phyloP scores from a whole-genome alignment of 768 basidiomycete genomes.

The Sutorius australiensis region DNA sequence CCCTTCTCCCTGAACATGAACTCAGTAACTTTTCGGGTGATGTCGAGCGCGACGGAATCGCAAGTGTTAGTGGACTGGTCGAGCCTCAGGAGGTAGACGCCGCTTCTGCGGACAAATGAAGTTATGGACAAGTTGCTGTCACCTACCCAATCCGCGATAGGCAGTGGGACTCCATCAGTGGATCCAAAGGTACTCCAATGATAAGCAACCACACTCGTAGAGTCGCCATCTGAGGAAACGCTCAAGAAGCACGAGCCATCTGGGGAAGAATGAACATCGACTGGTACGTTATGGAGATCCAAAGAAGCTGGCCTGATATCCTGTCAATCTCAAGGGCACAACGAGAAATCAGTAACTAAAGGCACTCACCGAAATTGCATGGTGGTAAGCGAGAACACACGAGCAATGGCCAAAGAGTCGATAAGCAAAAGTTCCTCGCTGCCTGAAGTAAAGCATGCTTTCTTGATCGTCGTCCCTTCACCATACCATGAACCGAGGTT shows the following conservation, averaged over 20 bases:
- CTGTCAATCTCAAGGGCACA: background rate
- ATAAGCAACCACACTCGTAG: conserved; percentile 35
- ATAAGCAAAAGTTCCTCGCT: conserved; percentile 52
- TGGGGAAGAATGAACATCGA: conserved; percentile 42
- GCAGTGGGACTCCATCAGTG: conserved; percentile 38
- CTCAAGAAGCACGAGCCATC: conserved; percentile 53
- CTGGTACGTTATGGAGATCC: conserved; percentile 35
- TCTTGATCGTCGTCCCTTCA: conserved; percentile 32
- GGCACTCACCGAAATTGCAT: conserved; percentile 49
- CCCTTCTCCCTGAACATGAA: conserved; percentile 52
- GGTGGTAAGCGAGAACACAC: conserved; percentile 52
- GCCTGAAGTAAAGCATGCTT: conserved; percentile 44
- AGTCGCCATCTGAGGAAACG: conserved; percentile 22
- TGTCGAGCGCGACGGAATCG: conserved; percentile 46
- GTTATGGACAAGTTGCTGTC: conserved; percentile 34
- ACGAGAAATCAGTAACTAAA: background rate
- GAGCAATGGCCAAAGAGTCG: conserved; percentile 40
- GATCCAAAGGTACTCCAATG: conserved; percentile 62
- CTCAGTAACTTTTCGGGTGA: conserved; percentile 54
- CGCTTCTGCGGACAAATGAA: conserved; percentile 41
- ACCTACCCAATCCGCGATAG: conserved; percentile 28
- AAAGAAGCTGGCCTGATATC: conserved; percentile 43
- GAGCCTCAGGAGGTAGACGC: conserved; percentile 43
- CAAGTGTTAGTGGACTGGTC: conserved; percentile 32
- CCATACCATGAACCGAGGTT: conserved; percentile 47